phyloP scores from a whole-genome alignment of 2,329 filamentous ascomycete genomes.

The Aspergillus sp. region DNA sequence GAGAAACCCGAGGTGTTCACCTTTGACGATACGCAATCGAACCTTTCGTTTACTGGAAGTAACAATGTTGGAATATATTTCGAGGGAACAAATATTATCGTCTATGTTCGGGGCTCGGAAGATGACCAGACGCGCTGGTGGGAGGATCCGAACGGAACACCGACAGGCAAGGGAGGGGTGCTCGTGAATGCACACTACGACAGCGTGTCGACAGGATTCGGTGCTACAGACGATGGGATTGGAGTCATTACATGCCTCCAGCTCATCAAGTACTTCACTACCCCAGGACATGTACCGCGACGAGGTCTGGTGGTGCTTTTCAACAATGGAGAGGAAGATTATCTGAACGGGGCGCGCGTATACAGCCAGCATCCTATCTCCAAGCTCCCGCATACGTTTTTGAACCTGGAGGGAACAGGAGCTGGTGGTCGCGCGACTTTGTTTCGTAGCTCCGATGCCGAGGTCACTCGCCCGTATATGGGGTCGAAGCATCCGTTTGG shows the following conservation, averaged over 20 bases:
- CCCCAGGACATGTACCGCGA: conserved; percentile 64
- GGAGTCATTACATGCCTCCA: conserved; percentile 84
- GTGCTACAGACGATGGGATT: conserved; percentile 90
- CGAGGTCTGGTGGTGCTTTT: conserved; percentile 78
- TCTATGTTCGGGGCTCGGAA: conserved; percentile 80
- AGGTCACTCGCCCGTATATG: conserved; percentile 76
- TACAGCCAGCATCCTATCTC: conserved; percentile 80
- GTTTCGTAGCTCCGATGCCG: conserved; percentile 81
- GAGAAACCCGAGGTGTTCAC: conserved; percentile 48
- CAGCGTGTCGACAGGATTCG: conserved; percentile 85
- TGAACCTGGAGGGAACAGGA: conserved; percentile 93
- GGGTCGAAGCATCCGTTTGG: conserved; percentile 73
- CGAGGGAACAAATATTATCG: conserved; percentile 85
- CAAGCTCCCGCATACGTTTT: conserved; percentile 75
- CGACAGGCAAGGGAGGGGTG: conserved; percentile 66
- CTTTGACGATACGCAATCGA: conserved; percentile 74
- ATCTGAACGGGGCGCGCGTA: conserved; percentile 76
- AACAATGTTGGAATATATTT: conserved; percentile 64
- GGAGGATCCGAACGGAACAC: conserved; percentile 47
- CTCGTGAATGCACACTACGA: conserved; percentile 95
- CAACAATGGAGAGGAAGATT: conserved; percentile 96
- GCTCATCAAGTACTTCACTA: conserved; percentile 80
- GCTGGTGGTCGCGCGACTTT: conserved; percentile 83
- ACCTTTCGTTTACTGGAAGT: conserved; percentile 62
- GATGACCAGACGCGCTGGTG: conserved; percentile 73